These are phyloP conservation scores for Trametes meyenii DNA, from an alignment of 768 basidiomycete species.

Conservation along the genomic window DNA sequence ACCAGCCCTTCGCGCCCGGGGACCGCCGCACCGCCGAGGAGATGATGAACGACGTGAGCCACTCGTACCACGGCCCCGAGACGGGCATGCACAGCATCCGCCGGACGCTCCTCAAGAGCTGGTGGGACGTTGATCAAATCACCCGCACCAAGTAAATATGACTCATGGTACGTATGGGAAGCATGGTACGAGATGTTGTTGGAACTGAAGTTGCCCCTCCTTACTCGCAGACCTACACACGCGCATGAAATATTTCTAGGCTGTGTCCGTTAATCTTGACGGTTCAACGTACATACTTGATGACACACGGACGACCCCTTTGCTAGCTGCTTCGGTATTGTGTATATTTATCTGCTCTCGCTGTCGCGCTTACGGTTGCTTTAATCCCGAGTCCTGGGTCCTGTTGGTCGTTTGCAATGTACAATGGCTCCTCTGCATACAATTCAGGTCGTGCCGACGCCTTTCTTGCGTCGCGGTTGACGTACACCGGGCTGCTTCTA, in stretches of 20 bases:
- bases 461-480: too few relatives aligned
- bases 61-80: conserved; percentile 40
- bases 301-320: not conserved
- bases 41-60: conserved; percentile 42
- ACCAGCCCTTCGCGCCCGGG: conserved; percentile 72
- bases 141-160: conserved; percentile 19
- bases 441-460: too few relatives aligned
- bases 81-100: conserved; percentile 35
- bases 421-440: not conserved
- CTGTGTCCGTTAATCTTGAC: conserved; percentile 2
- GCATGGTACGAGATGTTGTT: too few relatives aligned
- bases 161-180: not conserved
- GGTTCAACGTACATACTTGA: conserved; percentile 11
- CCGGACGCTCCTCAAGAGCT: conserved; percentile 37
- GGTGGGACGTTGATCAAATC: conserved; percentile 37
- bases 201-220: too few relatives aligned
- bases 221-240: too few relatives aligned
- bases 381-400: not conserved
- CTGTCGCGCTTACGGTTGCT: conserved; percentile 9
- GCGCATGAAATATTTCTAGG: not conserved
- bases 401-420: not conserved
- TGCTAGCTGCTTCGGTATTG: not conserved
- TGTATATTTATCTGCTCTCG: conserved; percentile 12
- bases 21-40: conserved; percentile 61
- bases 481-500: too few relatives aligned